phyloP scores from a whole-genome alignment of 768 basidiomycete genomes.

The Ramaria rubella region DNA sequence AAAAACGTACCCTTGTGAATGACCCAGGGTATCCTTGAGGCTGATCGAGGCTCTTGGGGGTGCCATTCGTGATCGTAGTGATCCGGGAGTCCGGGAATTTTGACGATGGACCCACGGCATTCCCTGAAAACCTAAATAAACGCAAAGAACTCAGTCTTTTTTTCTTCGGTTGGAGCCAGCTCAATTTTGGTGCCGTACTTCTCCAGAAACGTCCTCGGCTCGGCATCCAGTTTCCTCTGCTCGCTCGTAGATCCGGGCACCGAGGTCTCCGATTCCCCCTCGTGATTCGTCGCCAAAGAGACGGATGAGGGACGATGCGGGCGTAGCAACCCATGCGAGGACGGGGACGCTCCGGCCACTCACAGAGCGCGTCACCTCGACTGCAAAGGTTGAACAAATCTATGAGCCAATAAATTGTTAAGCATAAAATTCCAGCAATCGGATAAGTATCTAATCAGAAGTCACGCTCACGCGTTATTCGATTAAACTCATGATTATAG shows the following conservation, averaged over 20 bases:
- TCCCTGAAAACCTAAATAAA: neutral
- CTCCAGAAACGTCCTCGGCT: slow-evolving; percentile 4
- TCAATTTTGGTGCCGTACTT: neutral
- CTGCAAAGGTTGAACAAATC: slow-evolving; percentile 8
- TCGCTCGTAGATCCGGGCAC: neutral
- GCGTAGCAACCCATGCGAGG: slow-evolving; percentile 10
- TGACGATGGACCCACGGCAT: neutral
- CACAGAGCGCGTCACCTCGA: neutral
- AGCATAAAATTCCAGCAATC: neutral
- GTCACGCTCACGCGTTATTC: slow-evolving; percentile 2
- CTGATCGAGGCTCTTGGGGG: slow-evolving; percentile 8
- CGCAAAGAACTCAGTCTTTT: neutral
- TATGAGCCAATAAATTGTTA: neutral
- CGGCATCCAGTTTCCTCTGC: neutral
- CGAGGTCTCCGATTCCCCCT: slow-evolving; percentile 11
- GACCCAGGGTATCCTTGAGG: slow-evolving; percentile 7
- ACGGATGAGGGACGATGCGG: slow-evolving; percentile 10
- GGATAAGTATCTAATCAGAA: neutral
- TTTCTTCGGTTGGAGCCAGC: neutral
- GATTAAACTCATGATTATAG: neutral
- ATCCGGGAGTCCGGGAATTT: slow-evolving; percentile 6
- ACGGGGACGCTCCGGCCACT: slow-evolving; percentile 1
- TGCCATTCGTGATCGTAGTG: slow-evolving; percentile 11
- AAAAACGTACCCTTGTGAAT: slow-evolving; percentile 3
- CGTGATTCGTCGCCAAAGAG: slow-evolving; percentile 11